phyloP scores from a whole-genome alignment of 371 early-diverging fungal species.

The Actinomucor elegans region DNA sequence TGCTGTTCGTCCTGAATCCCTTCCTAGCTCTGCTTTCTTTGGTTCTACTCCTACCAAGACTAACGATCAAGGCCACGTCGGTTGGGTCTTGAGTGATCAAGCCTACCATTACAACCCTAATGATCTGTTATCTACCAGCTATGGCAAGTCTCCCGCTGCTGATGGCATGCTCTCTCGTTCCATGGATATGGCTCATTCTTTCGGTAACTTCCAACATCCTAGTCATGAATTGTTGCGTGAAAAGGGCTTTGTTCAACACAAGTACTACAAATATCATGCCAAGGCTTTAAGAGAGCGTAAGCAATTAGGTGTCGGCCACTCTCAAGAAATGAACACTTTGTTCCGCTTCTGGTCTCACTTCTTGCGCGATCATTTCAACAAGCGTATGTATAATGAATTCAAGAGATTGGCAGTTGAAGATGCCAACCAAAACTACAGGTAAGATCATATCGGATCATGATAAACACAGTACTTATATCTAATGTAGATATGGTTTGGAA shows the following conservation, averaged over 20 bases:
- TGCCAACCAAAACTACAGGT: constrained; percentile 81
- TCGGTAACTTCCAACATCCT: constrained; percentile 90
- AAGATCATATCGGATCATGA: no score
- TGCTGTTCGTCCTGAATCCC: constrained; percentile 55
- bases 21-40: constrained; percentile 31
- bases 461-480: no score
- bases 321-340: constrained; percentile 97
- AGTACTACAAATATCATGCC: constrained; percentile 92
- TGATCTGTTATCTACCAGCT: constrained; percentile 39
- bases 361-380: constrained; percentile 92
- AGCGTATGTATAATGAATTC: constrained; percentile 92
- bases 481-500: constrained; percentile 94
- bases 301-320: constrained; percentile 83
- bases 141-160: constrained; percentile 38
- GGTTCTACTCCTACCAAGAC: constrained; percentile 27
- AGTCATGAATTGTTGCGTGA: constrained; percentile 91
- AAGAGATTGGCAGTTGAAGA: constrained; percentile 88
- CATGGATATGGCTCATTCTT: constrained; percentile 68
- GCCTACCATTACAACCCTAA: constrained; percentile 46
- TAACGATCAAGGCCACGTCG: constrained; percentile 83
- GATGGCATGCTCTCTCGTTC: constrained; percentile 38
- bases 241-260: constrained; percentile 94
- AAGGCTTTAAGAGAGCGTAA: constrained; percentile 93
- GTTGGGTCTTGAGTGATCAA: constrained; percentile 77
- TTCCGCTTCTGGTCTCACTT: constrained; percentile 99